phyloP scores from a whole-genome alignment of 1,284 basidiomycete genomes.

The Ganoderma resinaceum region DNA sequence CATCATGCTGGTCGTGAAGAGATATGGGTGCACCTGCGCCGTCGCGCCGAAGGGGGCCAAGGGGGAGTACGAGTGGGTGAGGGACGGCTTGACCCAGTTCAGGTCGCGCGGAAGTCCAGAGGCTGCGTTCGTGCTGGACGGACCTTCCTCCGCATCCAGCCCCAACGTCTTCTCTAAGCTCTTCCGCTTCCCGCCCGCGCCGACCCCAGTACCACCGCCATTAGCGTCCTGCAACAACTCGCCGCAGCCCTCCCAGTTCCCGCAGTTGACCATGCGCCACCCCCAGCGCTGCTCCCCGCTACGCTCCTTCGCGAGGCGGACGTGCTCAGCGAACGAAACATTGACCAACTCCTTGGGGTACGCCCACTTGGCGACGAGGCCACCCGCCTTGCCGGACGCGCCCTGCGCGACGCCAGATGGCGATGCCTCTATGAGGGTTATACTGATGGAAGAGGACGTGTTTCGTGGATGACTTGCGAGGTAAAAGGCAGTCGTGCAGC shows the following conservation, averaged over 20 bases:
- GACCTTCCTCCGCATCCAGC: constrained; percentile 41
- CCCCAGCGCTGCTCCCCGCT: constrained; percentile 83
- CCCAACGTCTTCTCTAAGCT: constrained; percentile 64
- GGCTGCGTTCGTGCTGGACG: constrained; percentile 31
- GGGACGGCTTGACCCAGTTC: constrained; percentile 64
- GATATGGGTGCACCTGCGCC: constrained; percentile 84
- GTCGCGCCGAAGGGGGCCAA: constrained; percentile 70
- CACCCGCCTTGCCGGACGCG: constrained; percentile 91
- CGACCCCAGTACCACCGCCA: constrained; percentile 40
- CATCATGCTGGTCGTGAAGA: constrained; percentile 82
- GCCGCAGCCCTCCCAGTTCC: constrained; percentile 71
- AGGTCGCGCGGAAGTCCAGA: constrained; percentile 62
- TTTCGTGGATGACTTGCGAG: constrained; percentile 65
- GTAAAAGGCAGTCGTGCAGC: constrained; percentile 88
- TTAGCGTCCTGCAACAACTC: constrained; percentile 37
- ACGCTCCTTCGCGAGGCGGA: constrained; percentile 77
- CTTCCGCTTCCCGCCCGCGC: constrained; percentile 45
- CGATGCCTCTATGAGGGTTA: constrained; percentile 84
- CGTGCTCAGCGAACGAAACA: constrained; percentile 84
- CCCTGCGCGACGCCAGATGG: constrained; percentile 70
- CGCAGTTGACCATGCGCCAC: constrained; percentile 73
- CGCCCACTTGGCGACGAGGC: constrained; percentile 87
- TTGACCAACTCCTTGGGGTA: constrained; percentile 79
- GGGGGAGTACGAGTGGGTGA: constrained; percentile 65
- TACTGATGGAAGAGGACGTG: constrained; percentile 48